Conservation (phyloP, 1,284 basidiomycete species). For the Ustilago tritici region DNA sequence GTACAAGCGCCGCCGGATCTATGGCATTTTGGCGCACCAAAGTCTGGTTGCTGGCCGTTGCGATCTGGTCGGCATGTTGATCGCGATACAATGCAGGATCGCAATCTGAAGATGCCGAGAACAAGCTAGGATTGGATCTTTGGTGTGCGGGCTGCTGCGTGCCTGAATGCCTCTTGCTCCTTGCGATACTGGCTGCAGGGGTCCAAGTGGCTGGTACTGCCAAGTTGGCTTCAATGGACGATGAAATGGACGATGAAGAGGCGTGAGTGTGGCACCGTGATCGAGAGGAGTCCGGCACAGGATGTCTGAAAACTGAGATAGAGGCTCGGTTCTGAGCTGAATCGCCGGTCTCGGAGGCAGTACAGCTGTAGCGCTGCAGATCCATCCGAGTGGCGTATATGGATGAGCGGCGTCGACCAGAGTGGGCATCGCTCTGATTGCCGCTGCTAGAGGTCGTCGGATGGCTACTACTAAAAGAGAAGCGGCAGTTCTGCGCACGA, state of each 20-base stretch:
- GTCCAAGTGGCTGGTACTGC: not conserved
- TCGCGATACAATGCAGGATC: constrained; percentile 5
- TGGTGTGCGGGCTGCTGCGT: not conserved
- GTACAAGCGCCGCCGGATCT: not conserved
- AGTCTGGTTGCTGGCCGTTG: not conserved
- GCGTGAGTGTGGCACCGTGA: not conserved
- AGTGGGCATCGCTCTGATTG: constrained; percentile 8
- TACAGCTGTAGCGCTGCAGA: constrained; percentile 4
- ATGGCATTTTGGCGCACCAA: not conserved
- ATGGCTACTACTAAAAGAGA: constrained; percentile 25
- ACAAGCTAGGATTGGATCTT: constrained; percentile 5
- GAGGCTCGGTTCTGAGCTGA: not conserved
- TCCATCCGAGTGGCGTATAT: constrained; percentile 7
- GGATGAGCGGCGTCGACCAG: constrained; percentile 5
- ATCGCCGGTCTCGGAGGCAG: constrained; percentile 9
- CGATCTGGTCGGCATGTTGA: not conserved
- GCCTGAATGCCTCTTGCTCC: not conserved
- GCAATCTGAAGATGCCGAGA: constrained; percentile 17
- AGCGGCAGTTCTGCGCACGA: constrained; percentile 6
- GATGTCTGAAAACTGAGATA: constrained; percentile 4
- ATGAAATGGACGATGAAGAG: not conserved
- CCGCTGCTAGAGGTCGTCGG: constrained; percentile 10
- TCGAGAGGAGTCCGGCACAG: not conserved
- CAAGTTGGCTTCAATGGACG: not conserved
- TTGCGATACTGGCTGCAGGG: not conserved